Evolutionary conservation across 78 protist species (phyloP).

Genomic region (Creolimax fragrantissima): DNA sequence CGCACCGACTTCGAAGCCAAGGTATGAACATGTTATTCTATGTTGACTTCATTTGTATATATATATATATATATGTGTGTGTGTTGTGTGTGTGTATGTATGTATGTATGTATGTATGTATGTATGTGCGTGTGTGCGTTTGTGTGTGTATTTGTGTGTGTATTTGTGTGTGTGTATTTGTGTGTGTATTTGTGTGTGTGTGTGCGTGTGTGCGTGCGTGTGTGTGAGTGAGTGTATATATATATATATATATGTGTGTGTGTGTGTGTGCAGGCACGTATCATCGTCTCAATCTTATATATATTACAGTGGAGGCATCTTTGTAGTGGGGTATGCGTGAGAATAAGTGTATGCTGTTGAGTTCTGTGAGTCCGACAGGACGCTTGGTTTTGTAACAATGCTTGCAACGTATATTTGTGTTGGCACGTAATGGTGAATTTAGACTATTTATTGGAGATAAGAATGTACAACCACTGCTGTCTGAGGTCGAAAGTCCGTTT

Average conservation of each 20-base stretch:
- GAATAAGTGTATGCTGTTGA: too few species aligned
- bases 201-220: background rate
- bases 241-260: background rate
- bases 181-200: background rate
- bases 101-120: background rate
- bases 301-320: too few species aligned
- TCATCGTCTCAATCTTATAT: too few species aligned
- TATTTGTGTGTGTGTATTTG: background rate
- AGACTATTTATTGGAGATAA: too few species aligned
- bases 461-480: too few species aligned
- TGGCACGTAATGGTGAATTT: too few species aligned
- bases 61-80: background rate
- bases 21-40: too few species aligned
- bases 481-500: too few species aligned
- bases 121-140: background rate
- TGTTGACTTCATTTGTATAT: background rate
- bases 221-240: background rate
- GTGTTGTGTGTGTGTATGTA: background rate
- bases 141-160: background rate
- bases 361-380: too few species aligned
- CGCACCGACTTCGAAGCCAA: too few species aligned
- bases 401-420: background rate
- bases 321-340: too few species aligned
- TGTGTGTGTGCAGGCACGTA: background rate
- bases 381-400: background rate